These are phyloP conservation scores for Microcyclosporella mali DNA, from an alignment of 2,329 filamentous ascomycete species.

Conservation along the genomic window DNA sequence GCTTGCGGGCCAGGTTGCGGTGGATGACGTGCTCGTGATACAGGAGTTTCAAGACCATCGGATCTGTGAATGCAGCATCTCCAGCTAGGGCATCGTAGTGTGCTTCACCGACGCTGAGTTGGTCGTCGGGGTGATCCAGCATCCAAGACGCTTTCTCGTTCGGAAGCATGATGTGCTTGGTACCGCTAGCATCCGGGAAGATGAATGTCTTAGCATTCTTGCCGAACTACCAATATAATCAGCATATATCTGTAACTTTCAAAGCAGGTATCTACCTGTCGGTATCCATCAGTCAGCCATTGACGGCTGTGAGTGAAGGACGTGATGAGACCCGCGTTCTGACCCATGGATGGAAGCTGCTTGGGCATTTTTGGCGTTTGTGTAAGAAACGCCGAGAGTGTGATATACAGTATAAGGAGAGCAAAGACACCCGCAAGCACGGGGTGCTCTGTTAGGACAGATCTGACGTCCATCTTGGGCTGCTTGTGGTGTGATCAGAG, in stretches of 20 bases:
- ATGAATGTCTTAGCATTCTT: slow-evolving; percentile 21
- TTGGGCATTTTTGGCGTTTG: not conserved
- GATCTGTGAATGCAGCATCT: slow-evolving; percentile 35
- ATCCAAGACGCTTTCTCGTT: slow-evolving; percentile 32
- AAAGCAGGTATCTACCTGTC: not conserved
- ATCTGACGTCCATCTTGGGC: too few relatives aligned
- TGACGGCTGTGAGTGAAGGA: not conserved
- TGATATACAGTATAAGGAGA: not conserved
- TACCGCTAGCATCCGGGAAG: slow-evolving; percentile 19
- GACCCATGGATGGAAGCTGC: not conserved
- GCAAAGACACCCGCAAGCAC: not conserved
- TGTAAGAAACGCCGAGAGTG: not conserved
- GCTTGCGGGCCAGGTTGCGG: slow-evolving; percentile 35
- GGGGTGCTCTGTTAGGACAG: not conserved
- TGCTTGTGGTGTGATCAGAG: too few relatives aligned
- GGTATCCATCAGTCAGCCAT: not conserved
- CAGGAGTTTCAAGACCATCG: slow-evolving; percentile 32
- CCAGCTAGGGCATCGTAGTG: slow-evolving; percentile 37
- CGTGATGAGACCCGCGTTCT: not conserved
- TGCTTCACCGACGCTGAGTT: slow-evolving; percentile 33
- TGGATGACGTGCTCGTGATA: slow-evolving; percentile 40
- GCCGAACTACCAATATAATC: slow-evolving; percentile 4
- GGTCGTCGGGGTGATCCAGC: slow-evolving; percentile 37
- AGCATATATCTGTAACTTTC: not conserved
- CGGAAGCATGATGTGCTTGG: slow-evolving; percentile 18